Percentiles rank a stretch among this genome's conserved stretches.
phyloP scores from a whole-genome alignment of 2,329 filamentous ascomycete species.

The Aspergillus persii region DNA sequence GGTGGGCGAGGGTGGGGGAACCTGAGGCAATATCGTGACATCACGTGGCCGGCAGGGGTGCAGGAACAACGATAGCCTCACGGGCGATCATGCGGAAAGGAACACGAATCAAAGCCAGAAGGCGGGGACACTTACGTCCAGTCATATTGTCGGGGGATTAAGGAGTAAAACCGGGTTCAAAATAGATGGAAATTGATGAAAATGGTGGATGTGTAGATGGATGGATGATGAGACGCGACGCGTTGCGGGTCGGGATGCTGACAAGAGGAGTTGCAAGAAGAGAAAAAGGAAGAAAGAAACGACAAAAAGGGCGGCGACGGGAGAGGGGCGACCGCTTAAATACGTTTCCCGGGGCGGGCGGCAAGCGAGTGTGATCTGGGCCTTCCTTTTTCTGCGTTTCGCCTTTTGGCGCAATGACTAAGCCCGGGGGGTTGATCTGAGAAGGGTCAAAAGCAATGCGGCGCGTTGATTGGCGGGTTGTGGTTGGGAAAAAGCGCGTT shows the following conservation, averaged over 20 bases:
- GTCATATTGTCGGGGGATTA: constrained; percentile 32
- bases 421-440: constrained; percentile 22
- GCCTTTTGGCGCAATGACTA: constrained; percentile 23
- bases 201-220: constrained; percentile 8
- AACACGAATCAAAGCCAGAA: not conserved
- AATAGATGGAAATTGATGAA: constrained; percentile 20
- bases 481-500: constrained; percentile 35
- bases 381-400: constrained; percentile 1
- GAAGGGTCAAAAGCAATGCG: constrained; percentile 22
- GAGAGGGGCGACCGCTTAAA: constrained; percentile 28
- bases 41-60: constrained; percentile 26
- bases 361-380: constrained; percentile 20
- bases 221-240: constrained; percentile 11
- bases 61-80: constrained; percentile 12
- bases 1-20: constrained; percentile 9
- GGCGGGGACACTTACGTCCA: constrained; percentile 38
- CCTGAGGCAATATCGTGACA: constrained; percentile 17
- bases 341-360: constrained; percentile 22
- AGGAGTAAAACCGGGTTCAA: constrained; percentile 7
- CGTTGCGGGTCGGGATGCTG: constrained; percentile 14
- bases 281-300: constrained; percentile 18
- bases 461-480: constrained; percentile 34
- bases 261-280: constrained; percentile 11
- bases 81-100: not conserved
- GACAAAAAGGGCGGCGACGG: constrained; percentile 10